Conservation (phyloP, 306 rosid species). For the Trifolium pratense region DNA sequence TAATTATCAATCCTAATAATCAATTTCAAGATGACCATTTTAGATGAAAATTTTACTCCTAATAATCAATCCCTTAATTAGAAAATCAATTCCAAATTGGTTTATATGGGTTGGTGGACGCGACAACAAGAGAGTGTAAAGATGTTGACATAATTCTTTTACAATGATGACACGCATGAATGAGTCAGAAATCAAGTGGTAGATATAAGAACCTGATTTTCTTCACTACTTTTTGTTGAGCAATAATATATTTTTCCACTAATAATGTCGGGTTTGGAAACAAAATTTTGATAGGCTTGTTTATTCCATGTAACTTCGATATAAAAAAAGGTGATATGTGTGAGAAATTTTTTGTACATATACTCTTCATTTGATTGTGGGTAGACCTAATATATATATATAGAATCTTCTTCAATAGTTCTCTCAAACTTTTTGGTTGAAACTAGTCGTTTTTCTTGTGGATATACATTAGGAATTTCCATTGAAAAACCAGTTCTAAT, state of each 20-base stretch:
- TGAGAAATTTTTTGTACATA: not conserved
- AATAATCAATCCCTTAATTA: not conserved
- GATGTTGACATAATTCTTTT: slow-evolving; percentile 21
- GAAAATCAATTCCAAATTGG: slow-evolving; percentile 25
- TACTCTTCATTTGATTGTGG: not conserved
- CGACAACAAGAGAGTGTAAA: slow-evolving; percentile 41
- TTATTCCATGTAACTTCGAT: not conserved
- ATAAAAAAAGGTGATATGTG: not conserved
- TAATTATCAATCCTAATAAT: no score
- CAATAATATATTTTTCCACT: slow-evolving; percentile 44
- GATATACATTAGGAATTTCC: not conserved
- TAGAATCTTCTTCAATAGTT: not conserved
- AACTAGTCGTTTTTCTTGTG: not conserved
- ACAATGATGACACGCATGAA: slow-evolving; percentile 34
- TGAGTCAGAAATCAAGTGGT: slow-evolving; percentile 41
- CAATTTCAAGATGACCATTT: no score
- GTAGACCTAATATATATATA: not conserved
- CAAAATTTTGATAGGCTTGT: not conserved
- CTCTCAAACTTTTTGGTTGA: not conserved
- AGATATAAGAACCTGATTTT: slow-evolving; percentile 27
- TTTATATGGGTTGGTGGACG: slow-evolving; percentile 54
- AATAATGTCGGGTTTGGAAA: slow-evolving; percentile 34
- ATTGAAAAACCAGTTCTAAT: no score
- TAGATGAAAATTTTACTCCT: not conserved
- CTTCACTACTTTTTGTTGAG: slow-evolving; percentile 13